Percentiles rank a stretch among this genome's conserved stretches.
These are phyloP conservation scores for Lentinula edodes DNA, from an alignment of 768 basidiomycete genomes.

Conservation along the genomic window DNA sequence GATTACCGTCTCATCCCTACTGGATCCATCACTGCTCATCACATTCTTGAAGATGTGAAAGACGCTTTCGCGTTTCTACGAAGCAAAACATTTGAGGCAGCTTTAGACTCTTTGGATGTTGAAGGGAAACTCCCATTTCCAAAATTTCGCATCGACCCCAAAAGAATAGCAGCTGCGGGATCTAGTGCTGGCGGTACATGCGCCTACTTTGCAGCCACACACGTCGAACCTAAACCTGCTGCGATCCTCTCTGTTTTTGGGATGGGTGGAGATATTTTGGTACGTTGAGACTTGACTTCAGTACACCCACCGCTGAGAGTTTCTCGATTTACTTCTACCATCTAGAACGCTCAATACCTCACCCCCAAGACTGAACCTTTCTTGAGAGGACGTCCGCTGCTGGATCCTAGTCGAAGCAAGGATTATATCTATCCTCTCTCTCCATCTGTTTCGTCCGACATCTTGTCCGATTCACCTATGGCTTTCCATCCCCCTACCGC, in stretches of 20 bases:
- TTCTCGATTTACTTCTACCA: not conserved
- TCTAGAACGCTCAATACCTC: not conserved
- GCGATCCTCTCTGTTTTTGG: conserved; percentile 56
- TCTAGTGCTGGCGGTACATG: conserved; percentile 61
- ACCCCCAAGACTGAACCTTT: not conserved
- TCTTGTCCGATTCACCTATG: not conserved
- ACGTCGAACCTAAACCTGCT: conserved; percentile 47
- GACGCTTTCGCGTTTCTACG: conserved; percentile 48
- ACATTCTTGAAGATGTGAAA: conserved; percentile 52
- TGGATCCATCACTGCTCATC: conserved; percentile 44
- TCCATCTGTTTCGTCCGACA: not conserved
- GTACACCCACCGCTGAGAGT: not conserved
- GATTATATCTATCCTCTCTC: not conserved
- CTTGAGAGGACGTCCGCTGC: not conserved
- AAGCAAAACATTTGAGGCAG: conserved; percentile 12
- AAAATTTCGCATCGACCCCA: conserved; percentile 33
- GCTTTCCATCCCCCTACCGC: not conserved
- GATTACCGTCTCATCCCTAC: conserved; percentile 58
- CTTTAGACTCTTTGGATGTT: not conserved
- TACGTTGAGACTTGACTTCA: conserved; percentile 14
- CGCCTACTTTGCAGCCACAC: conserved; percentile 55
- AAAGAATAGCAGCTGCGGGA: conserved; percentile 46
- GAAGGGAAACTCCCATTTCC: not conserved
- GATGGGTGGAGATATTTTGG: conserved; percentile 55
- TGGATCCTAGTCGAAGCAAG: not conserved